A percentile compares a stretch with the other conserved stretches of the same genome.
phyloP scores from a whole-genome alignment of 228 moss, liverwort and hornwort genomes.

The Sphagnum magellanicum region DNA sequence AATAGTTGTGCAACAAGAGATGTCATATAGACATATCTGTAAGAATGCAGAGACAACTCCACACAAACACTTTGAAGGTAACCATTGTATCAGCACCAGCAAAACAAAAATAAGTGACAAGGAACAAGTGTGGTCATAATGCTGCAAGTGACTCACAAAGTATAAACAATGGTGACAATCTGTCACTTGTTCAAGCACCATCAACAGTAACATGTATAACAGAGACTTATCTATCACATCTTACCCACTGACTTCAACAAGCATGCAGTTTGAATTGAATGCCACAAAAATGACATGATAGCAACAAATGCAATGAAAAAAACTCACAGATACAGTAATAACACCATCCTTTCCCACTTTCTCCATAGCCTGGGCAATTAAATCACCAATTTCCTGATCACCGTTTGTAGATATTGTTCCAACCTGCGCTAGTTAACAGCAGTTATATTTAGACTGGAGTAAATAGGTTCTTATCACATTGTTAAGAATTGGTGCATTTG shows the following conservation, averaged over 20 bases:
- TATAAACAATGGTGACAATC: neutral
- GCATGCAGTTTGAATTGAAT: no score
- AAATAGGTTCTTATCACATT: neutral
- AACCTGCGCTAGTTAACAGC: constrained; percentile 15
- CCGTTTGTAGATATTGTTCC: constrained; percentile 55
- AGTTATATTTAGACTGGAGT: neutral
- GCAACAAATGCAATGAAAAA: neutral
- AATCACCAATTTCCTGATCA: constrained; percentile 49
- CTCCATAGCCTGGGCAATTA: constrained; percentile 55
- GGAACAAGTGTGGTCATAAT: no score
- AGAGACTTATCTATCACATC: neutral
- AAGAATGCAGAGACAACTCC: no score
- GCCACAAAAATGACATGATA: no score
- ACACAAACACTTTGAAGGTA: no score
- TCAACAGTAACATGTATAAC: no score
- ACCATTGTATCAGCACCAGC: no score
- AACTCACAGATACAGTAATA: constrained; percentile 47
- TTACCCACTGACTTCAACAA: neutral
- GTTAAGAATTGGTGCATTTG: neutral
- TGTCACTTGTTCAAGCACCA: no score
- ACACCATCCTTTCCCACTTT: constrained; percentile 56
- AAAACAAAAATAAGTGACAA: no score
- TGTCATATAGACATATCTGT: no score
- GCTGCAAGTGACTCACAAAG: no score
- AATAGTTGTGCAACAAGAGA: no score